Evolutionary conservation across 176 grass and related monocot genomes (phyloP).

Genomic region (Puccinellia tenuiflora): DNA sequence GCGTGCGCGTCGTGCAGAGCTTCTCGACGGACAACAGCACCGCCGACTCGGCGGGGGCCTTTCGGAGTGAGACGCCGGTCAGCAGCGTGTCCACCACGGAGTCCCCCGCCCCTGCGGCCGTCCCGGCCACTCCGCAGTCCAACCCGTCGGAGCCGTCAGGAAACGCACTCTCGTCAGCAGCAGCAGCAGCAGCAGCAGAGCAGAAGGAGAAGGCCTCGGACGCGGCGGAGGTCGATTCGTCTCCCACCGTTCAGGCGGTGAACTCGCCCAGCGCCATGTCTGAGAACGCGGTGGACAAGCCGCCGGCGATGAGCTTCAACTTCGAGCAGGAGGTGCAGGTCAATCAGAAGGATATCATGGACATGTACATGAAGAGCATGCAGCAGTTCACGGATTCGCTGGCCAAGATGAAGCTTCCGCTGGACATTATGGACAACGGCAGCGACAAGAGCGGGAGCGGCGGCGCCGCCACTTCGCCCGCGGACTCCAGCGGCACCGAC

Average conservation of each 20-base stretch:
- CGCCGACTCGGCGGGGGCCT: constrained; percentile 29
- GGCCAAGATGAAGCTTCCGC: constrained; percentile 91
- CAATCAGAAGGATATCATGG: constrained; percentile 82
- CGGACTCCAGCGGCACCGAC: constrained; percentile 41
- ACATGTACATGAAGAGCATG: constrained; percentile 99
- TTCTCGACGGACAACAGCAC: constrained; percentile 62
- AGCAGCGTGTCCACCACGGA: constrained; percentile 83
- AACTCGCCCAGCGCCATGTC: constrained; percentile 38
- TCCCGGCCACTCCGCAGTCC: constrained; percentile 54
- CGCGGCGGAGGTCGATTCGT: constrained; percentile 56
- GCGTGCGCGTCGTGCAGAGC: constrained; percentile 77
- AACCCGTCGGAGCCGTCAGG: constrained; percentile 29
- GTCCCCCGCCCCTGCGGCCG: constrained; percentile 32
- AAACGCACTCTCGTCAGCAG: constrained; percentile 31
- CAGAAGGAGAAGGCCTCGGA: constrained; percentile 55
- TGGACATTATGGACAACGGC: constrained; percentile 56
- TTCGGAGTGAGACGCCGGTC: constrained; percentile 38
- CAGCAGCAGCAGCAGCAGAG: constrained; percentile 1
- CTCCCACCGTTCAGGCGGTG: constrained; percentile 30
- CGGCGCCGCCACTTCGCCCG: not conserved
- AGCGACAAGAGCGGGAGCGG: constrained; percentile 12
- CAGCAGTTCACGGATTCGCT: constrained; percentile 97
- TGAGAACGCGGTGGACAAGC: constrained; percentile 49
- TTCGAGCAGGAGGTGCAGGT: constrained; percentile 76
- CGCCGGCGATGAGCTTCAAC: constrained; percentile 69